A percentile compares a stretch with the other conserved stretches of the same genome.
Evolutionary conservation across 768 basidiomycete genomes (phyloP).

Genomic region (Pleurotus djamor): DNA sequence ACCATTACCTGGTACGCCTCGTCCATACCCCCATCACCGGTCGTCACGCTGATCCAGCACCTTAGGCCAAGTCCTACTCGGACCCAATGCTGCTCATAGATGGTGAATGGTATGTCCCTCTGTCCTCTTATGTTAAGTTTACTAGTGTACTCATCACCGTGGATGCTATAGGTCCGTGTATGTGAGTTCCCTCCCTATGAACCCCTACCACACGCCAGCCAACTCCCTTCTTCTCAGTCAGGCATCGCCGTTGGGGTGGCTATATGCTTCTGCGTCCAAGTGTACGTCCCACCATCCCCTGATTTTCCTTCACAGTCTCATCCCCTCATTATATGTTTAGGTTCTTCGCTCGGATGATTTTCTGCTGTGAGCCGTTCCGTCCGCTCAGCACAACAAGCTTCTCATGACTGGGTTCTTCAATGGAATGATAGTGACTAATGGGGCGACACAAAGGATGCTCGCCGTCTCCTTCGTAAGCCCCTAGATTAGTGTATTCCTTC

Average conservation of each 20-base stretch:
- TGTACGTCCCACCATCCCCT: too few species aligned
- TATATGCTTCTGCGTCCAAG: neutral
- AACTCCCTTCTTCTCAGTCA: neutral
- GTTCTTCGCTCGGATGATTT: neutral
- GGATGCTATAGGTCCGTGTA: neutral
- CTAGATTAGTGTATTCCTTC: neutral
- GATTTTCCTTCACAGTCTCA: too few species aligned
- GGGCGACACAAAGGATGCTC: neutral
- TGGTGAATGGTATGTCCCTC: neutral
- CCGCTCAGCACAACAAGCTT: neutral
- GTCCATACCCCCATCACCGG: neutral
- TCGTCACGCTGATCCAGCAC: neutral
- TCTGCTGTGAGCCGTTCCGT: neutral
- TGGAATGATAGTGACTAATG: neutral
- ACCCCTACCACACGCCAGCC: neutral
- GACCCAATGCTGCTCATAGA: neutral
- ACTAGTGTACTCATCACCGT: neutral
- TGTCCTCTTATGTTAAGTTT: neutral
- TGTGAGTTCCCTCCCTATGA: neutral
- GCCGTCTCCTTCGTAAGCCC: neutral
- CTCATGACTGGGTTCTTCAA: neutral
- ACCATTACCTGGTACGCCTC: neutral
- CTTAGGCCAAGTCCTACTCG: neutral
- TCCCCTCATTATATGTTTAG: too few species aligned
- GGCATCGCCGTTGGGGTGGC: neutral